phyloP scores from a whole-genome alignment of 305 asterid genomes.

The Andrographis paniculata region DNA sequence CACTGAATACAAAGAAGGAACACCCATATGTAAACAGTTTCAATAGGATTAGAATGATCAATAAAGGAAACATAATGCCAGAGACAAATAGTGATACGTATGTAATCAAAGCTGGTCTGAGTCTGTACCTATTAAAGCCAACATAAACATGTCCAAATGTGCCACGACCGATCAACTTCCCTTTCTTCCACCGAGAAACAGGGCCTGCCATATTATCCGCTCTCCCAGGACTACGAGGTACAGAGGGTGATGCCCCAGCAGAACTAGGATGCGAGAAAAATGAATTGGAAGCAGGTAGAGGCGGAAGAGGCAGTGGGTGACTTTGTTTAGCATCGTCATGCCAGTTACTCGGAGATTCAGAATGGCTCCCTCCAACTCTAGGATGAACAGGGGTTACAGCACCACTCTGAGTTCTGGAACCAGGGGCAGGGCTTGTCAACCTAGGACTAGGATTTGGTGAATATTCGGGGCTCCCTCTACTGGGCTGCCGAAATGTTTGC shows the following conservation, averaged over 20 bases:
- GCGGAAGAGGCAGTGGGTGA: conserved; percentile 53
- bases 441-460: conserved; percentile 77
- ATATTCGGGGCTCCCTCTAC: conserved; percentile 66
- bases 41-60: conserved; percentile 4
- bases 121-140: conserved; percentile 49
- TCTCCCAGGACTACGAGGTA: conserved; percentile 38
- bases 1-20: conserved; percentile 33
- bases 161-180: conserved; percentile 63
- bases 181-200: conserved; percentile 57
- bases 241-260: conserved; percentile 30
- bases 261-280: conserved; percentile 28
- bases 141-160: conserved; percentile 70
- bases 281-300: conserved; percentile 24
- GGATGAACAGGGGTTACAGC: conserved; percentile 68
- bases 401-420: conserved; percentile 66
- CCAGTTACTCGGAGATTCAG: conserved; percentile 22
- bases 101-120: not conserved
- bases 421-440: conserved; percentile 61
- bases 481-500: conserved; percentile 55
- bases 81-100: not conserved
- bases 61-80: not conserved
- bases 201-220: conserved; percentile 29
- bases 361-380: conserved; percentile 18
- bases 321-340: conserved; percentile 37
- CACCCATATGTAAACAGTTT: conserved; percentile 3